Evolutionary conservation across 106 monocot species (phyloP), one percentile per base, ranked within the genome.

Genomic region (Narthecium ossifragum): DNA sequence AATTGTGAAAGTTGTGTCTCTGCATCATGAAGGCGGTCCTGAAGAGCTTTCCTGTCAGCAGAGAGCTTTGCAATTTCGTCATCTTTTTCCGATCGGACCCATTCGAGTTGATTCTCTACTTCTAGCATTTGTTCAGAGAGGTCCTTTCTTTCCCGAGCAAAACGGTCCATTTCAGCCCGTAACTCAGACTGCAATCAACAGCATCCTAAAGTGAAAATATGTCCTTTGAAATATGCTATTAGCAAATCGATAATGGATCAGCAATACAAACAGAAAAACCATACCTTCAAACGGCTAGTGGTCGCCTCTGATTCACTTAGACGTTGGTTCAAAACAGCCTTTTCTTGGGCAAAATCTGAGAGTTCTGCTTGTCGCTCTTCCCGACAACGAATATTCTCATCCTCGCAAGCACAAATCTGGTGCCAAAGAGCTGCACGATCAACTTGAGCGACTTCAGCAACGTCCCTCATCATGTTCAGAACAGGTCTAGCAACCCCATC

Each of bases 101-200:
- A 96, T 53, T 96, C 94, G 53, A 96, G 70, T 57, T 96, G 94
- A 57, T 73, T 86, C 61, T 90, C 94, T 63, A 86, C 55, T 49
- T 85, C 86, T 49, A 73, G 39, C 59, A 73, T 78, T 43, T 84
- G 82, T 34, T 96, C 80, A 46, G 75, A 62, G 24, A 90, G 76
- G 18, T 83, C 79, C 62, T 76, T 90, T 68, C 76, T 96, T 29
- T 96, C 90, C 26, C 72, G 76, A 53, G 62, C 23, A 84, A 78
- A 90, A 31, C 75, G 73, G 33, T 96, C 80, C 12, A 29, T 72
- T 70, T 96, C 86, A 65, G 72, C 69, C 58, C 76, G 86, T 57
- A 96, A 59, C 41, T 96, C 94, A 70, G 78, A 61, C 94, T 86
- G 75, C 26, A 59, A 83, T 40, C 22, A 36, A 56, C 57, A 76